Conservation (phyloP, 768 basidiomycete genomes). For the Gyrodon lividus region DNA sequence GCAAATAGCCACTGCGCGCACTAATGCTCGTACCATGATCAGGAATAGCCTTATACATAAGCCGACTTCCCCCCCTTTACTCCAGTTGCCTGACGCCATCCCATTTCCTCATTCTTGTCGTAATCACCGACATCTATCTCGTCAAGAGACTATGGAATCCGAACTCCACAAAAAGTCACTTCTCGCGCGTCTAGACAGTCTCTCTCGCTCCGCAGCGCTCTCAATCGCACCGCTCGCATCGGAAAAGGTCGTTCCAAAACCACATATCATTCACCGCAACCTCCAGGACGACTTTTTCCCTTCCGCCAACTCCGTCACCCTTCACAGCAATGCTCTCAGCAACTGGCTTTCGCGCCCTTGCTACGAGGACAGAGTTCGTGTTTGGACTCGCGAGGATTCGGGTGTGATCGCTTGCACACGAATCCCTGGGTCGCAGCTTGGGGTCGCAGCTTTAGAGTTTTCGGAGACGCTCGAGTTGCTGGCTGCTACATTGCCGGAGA, state of each 20-base stretch:
- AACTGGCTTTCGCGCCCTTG: slow-evolving; percentile 73
- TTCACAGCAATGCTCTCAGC: slow-evolving; percentile 53
- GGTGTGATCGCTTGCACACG: slow-evolving; percentile 35
- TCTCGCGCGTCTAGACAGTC: slow-evolving; percentile 42
- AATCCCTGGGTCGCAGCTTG: slow-evolving; percentile 49
- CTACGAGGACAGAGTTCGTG: slow-evolving; percentile 67
- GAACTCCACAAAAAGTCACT: slow-evolving; percentile 52
- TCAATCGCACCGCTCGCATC: slow-evolving; percentile 46
- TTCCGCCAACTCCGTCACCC: slow-evolving; percentile 11
- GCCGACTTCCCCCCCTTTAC: slow-evolving; percentile 49
- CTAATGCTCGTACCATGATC: slow-evolving; percentile 43
- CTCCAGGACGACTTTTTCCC: slow-evolving; percentile 28
- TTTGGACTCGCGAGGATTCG: slow-evolving; percentile 48
- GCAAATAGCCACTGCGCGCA: slow-evolving; percentile 31
- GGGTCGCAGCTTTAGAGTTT: slow-evolving; percentile 71
- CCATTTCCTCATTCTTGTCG: slow-evolving; percentile 63
- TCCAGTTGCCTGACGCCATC: slow-evolving; percentile 32
- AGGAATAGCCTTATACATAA: slow-evolving; percentile 44
- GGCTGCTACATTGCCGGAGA: slow-evolving; percentile 43
- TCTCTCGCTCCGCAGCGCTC: slow-evolving; percentile 41
- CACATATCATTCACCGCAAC: slow-evolving; percentile 34
- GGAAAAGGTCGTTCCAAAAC: slow-evolving; percentile 28
- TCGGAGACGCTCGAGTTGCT: slow-evolving; percentile 66
- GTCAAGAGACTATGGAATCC: slow-evolving; percentile 41
- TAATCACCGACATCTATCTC: slow-evolving; percentile 35